phyloP scores from a whole-genome alignment of 331 rosid species.

The Pyracantha coccinea region DNA sequence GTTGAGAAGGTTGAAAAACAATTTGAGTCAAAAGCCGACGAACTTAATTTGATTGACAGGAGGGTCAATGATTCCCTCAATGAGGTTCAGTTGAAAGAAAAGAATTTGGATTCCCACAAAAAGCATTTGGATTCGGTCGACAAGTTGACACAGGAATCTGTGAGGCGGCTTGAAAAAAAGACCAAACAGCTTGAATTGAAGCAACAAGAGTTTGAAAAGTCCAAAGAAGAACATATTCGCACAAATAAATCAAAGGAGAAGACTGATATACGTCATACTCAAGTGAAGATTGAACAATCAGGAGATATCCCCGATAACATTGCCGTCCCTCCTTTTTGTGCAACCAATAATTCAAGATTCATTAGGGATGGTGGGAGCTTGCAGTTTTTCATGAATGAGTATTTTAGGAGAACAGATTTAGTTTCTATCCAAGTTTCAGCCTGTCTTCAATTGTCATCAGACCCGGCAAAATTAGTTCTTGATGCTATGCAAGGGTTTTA shows the following conservation, averaged over 20 bases:
- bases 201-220: neutral
- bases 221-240: neutral
- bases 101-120: neutral
- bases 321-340: neutral
- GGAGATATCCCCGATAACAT: neutral
- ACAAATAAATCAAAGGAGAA: neutral
- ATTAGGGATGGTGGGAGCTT: constrained; percentile 10
- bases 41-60: neutral
- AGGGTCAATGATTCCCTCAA: neutral
- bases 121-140: neutral
- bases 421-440: constrained; percentile 3
- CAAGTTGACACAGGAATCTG: neutral
- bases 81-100: constrained; percentile 3
- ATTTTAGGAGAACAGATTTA: constrained; percentile 7
- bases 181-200: neutral
- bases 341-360: neutral
- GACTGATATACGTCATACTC: constrained; percentile 2
- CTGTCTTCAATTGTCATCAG: constrained; percentile 11
- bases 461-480: constrained; percentile 32
- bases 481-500: constrained; percentile 33
- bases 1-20: neutral
- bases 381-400: constrained; percentile 9
- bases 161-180: neutral
- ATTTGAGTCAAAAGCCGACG: neutral
- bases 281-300: neutral